phyloP scores from a whole-genome alignment of 2,329 filamentous ascomycete species.

The Cadophora malorum region DNA sequence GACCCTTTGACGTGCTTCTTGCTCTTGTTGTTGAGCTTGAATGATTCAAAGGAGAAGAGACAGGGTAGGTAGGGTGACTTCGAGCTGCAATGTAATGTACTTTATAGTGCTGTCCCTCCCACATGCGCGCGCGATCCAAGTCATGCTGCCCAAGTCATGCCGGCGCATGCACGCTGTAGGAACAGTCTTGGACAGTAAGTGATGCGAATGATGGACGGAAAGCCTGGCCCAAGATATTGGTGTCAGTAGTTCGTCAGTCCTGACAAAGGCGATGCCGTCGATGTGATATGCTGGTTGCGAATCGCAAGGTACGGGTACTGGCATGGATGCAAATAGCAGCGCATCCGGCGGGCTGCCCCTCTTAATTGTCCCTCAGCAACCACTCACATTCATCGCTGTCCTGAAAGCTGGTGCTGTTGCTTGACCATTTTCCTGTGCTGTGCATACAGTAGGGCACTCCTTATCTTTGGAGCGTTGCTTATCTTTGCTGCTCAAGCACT shows the following conservation, averaged over 20 bases:
- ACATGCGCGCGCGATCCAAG: slow-evolving; percentile 5
- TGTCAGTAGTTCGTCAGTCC: background rate
- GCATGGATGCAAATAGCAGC: slow-evolving; percentile 1
- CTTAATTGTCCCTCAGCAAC: background rate
- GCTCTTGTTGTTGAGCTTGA: slow-evolving; percentile 7
- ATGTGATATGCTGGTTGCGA: slow-evolving; percentile 6
- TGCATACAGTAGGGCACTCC: slow-evolving; percentile 1
- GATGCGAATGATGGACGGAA: slow-evolving; percentile 6
- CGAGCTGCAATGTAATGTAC: slow-evolving; percentile 13
- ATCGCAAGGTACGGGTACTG: slow-evolving; percentile 6
- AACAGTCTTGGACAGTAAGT: slow-evolving; percentile 11
- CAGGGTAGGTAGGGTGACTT: slow-evolving; percentile 1
- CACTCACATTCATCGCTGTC: background rate
- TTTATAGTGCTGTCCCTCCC: slow-evolving; percentile 7
- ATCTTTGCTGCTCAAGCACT: slow-evolving; percentile 15
- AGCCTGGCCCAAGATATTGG: background rate
- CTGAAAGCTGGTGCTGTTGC: slow-evolving; percentile 1
- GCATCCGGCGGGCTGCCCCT: background rate
- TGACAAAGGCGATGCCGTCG: slow-evolving; percentile 10
- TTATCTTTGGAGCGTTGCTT: slow-evolving; percentile 18
- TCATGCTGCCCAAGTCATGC: slow-evolving; percentile 19
- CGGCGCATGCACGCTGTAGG: slow-evolving; percentile 17
- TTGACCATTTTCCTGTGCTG: background rate
- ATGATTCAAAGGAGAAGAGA: background rate
- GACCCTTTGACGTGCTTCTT: slow-evolving; percentile 10